These are phyloP conservation scores for Wickerhamomyces canadensis DNA, from an alignment of 805 yeast species.

Conservation along the genomic window DNA sequence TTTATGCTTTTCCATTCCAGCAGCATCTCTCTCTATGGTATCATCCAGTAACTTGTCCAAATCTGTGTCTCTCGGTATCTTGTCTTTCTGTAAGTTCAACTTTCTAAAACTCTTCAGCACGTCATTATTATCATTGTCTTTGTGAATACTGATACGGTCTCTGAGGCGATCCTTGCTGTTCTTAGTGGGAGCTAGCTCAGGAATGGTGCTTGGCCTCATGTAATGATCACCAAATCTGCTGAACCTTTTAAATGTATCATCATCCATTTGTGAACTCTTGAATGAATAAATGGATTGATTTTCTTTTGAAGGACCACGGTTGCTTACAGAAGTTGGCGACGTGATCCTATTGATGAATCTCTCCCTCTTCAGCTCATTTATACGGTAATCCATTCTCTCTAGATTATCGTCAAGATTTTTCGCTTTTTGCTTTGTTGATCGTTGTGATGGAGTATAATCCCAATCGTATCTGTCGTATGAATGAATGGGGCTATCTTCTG, in stretches of 20 bases:
- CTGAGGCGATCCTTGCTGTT: too few relatives aligned
- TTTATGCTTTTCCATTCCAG: too few relatives aligned
- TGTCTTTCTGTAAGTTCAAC: not conserved
- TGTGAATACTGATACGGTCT: too few relatives aligned
- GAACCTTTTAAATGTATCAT: too few relatives aligned
- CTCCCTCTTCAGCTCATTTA: constrained; percentile 17
- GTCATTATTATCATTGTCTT: not conserved
- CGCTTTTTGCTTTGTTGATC: constrained; percentile 10
- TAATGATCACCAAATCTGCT: too few relatives aligned
- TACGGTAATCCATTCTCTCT: constrained; percentile 3
- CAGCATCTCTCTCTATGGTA: not conserved
- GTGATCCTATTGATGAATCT: constrained; percentile 5
- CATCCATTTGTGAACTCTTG: too few relatives aligned
- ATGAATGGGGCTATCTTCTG: too few relatives aligned
- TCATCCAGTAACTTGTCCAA: constrained; percentile 1
- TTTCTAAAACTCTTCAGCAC: not conserved
- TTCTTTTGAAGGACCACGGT: not conserved
- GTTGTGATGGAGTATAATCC: too few relatives aligned
- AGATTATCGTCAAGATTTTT: constrained; percentile 14
- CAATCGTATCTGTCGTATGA: too few relatives aligned
- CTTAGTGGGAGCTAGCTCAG: too few relatives aligned
- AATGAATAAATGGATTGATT: too few relatives aligned
- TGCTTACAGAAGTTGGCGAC: not conserved
- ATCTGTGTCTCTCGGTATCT: not conserved
- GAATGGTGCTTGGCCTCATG: too few relatives aligned